phyloP scores from a whole-genome alignment of 2,329 filamentous ascomycete species.

The Alternaria brassicicola region DNA sequence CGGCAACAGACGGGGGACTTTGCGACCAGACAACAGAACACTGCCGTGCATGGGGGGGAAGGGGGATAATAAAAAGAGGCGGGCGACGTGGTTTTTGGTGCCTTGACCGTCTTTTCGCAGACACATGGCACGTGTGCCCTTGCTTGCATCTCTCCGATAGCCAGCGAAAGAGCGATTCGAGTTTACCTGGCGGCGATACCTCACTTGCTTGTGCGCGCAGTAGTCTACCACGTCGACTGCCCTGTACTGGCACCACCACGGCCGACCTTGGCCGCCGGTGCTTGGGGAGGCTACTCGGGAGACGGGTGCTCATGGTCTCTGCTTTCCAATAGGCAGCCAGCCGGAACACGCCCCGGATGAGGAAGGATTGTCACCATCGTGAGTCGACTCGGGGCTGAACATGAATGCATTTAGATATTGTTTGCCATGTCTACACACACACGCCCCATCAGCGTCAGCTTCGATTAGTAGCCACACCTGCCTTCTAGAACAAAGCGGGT shows the following conservation, averaged over 20 bases:
- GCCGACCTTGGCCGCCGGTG: slow-evolving; percentile 25
- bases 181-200: slow-evolving; percentile 19
- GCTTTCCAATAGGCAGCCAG: background rate
- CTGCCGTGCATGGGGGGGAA: background rate
- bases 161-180: slow-evolving; percentile 12
- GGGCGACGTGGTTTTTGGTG: slow-evolving; percentile 20
- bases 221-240: slow-evolving; percentile 12
- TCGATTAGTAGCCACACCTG: slow-evolving; percentile 16
- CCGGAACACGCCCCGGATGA: background rate
- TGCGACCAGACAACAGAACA: background rate
- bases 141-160: slow-evolving; percentile 16
- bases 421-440: background rate
- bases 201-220: slow-evolving; percentile 15
- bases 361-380: background rate
- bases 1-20: slow-evolving; percentile 21
- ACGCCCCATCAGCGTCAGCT: slow-evolving; percentile 2
- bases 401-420: background rate
- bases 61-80: background rate
- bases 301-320: background rate
- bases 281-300: background rate
- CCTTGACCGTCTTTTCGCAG: slow-evolving; percentile 11
- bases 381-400: background rate
- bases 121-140: slow-evolving; percentile 23
- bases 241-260: slow-evolving; percentile 5
- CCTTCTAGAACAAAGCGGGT: slow-evolving; percentile 41